Evolutionary conservation across 495 filamentous ascomycete genomes (phyloP), one percentile per base, ranked within the genome.

Genomic region (Podospora pseudopauciseta): DNA sequence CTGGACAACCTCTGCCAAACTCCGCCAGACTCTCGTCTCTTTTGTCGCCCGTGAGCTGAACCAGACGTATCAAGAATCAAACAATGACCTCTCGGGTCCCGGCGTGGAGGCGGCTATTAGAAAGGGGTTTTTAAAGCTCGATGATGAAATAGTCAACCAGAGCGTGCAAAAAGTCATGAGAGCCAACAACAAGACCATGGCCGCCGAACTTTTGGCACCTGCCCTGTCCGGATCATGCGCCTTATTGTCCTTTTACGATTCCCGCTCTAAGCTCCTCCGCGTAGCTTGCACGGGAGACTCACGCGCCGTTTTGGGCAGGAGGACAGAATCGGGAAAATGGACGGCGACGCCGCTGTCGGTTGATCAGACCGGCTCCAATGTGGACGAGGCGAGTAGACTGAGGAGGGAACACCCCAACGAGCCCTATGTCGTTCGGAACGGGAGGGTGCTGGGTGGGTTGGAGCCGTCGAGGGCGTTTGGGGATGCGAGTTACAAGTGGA

Each of bases 401-500:
- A 89, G 90, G 2, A 87, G 86, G 69, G 90, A 91, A 66, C 96
- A 99, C 74, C 96, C 96, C 2, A 90, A 88, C 53, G 96, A 99
- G 76, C 87, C 90, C 0, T 80, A 92, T 71, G 94, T 97, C 3
- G 88, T 95, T 18, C 83, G 86, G 2, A 93, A 95, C 70, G 96
- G 96, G 0, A 89, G 96, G 58, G 91, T 99, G 19, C 86, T 99
- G 1, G 95, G 95, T 16, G 90, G 92, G 49, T 82, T 99, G 19
- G 95, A 98, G 76, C 96, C 96, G 1, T 91, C 89, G 60, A 88
- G 96, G 60, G 94, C 96, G 0, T 99, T 99, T 72, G 96, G 96
- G 39, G 96, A 99, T 77, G 93, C 96, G 0, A 87, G 88, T 72
- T 99, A 98, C 83, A 99, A 99, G 78, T 99, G 96, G 96, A 90